These are phyloP conservation scores for Pichia exigua DNA, from an alignment of 805 yeast species.

Conservation along the genomic window DNA sequence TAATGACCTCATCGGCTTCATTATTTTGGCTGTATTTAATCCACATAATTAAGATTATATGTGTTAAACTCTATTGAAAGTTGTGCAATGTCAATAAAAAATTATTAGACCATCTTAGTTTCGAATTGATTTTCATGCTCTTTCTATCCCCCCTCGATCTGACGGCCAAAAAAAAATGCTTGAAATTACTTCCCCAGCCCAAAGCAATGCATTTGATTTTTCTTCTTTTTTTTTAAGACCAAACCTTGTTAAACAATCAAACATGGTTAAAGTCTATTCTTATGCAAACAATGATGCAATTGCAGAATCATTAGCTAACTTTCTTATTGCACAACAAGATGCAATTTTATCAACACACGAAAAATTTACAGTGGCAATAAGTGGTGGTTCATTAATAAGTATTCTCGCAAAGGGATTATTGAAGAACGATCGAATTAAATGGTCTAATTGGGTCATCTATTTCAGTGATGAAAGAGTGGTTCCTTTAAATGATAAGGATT, in stretches of 20 bases:
- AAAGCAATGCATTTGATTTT: not conserved
- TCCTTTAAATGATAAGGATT: slow-evolving; percentile 71
- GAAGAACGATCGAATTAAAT: slow-evolving; percentile 44
- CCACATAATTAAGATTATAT: not conserved
- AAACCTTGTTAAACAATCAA: not conserved
- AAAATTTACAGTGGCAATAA: slow-evolving; percentile 67
- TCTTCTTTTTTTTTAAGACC: not conserved
- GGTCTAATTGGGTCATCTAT: slow-evolving; percentile 74
- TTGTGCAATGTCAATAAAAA: too few species aligned
- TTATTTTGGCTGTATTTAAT: not conserved
- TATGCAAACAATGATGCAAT: slow-evolving; percentile 45
- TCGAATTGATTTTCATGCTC: too few species aligned
- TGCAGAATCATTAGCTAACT: slow-evolving; percentile 54
- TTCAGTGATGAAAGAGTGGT: slow-evolving; percentile 91
- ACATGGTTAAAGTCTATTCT: slow-evolving; percentile 35
- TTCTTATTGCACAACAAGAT: slow-evolving; percentile 55
- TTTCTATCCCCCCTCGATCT: too few species aligned
- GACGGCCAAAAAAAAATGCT: too few species aligned
- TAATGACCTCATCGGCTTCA: not conserved
- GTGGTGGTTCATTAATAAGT: slow-evolving; percentile 87
- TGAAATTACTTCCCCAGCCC: not conserved
- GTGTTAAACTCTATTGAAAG: too few species aligned
- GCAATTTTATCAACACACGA: slow-evolving; percentile 38
- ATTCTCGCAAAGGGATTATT: slow-evolving; percentile 62
- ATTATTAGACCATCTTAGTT: too few species aligned